A percentile compares a stretch with the other conserved stretches of the same genome.
phyloP scores from a whole-genome alignment of 164 flowering plant genomes.

The Houttuynia cordata region DNA sequence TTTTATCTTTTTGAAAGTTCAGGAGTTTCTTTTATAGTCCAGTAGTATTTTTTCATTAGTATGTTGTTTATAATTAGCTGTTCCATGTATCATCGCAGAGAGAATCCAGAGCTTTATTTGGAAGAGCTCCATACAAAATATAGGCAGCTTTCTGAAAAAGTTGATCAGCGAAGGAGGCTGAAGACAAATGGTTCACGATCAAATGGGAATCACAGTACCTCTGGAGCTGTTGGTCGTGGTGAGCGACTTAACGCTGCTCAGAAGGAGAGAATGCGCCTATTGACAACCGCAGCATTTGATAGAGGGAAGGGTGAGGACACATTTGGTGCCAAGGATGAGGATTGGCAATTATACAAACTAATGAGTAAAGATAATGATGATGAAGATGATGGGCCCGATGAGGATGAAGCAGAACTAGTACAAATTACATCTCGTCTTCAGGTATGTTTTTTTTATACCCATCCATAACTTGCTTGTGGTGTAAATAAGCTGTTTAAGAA shows the following conservation, averaged over 20 bases:
- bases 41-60: neutral
- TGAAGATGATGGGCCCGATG: conserved; percentile 75
- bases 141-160: conserved; percentile 65
- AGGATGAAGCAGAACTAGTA: conserved; percentile 62
- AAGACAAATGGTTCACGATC: conserved; percentile 66
- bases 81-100: conserved; percentile 28
- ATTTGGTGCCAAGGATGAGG: conserved; percentile 93
- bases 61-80: neutral
- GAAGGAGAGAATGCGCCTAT: conserved; percentile 94
- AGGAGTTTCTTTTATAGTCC: no score
- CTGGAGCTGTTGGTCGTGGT: conserved; percentile 96
- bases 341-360: conserved; percentile 94
- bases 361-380: conserved; percentile 95
- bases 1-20: no score
- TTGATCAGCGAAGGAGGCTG: conserved; percentile 79
- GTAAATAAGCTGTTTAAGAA: neutral
- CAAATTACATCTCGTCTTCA: conserved; percentile 70
- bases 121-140: conserved; percentile 65
- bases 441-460: conserved; percentile 30
- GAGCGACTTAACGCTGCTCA: conserved; percentile 93
- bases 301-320: conserved; percentile 99
- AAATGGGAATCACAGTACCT: conserved; percentile 47
- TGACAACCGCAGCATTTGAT: conserved; percentile 96
- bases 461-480: neutral
- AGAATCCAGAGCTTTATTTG: conserved; percentile 84